Percentiles rank a stretch among this genome's conserved stretches.
These are phyloP conservation scores for Eremomyces bilateralis DNA, from an alignment of 495 filamentous ascomycete species.

Conservation along the genomic window DNA sequence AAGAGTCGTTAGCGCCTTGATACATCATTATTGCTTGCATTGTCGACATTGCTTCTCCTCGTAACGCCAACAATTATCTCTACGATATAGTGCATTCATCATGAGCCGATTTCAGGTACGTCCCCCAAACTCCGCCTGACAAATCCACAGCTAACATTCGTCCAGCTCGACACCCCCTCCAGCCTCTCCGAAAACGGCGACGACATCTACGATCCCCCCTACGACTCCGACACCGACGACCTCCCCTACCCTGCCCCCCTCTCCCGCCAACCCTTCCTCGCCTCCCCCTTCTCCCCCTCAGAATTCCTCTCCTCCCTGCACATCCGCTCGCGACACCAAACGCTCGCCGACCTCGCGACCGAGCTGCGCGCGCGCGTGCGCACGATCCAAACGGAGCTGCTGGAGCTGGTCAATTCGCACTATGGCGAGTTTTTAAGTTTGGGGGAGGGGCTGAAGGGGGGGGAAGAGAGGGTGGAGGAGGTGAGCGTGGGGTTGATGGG, in stretches of 20 bases:
- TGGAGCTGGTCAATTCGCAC: conserved; percentile 85
- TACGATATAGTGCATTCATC: not conserved
- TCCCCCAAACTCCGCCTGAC: not conserved
- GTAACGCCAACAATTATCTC: no score
- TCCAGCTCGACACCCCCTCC: conserved; percentile 4
- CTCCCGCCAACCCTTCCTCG: conserved; percentile 55
- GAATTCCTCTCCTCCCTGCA: conserved; percentile 57
- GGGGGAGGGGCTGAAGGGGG: conserved; percentile 60
- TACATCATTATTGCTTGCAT: no score
- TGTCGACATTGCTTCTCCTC: no score
- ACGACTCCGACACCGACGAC: conserved; percentile 24
- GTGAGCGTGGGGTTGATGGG: conserved; percentile 70
- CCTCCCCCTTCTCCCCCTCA: conserved; percentile 56
- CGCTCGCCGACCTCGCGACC: conserved; percentile 74
- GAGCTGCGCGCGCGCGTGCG: conserved; percentile 62
- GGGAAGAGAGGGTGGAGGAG: conserved; percentile 81
- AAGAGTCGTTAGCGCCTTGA: no score
- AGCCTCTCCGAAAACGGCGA: conserved; percentile 20
- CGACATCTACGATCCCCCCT: conserved; percentile 26
- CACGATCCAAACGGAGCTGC: conserved; percentile 56
- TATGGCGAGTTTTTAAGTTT: conserved; percentile 77
- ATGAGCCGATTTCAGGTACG: not conserved
- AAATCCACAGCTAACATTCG: not conserved
- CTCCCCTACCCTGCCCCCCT: conserved; percentile 73
- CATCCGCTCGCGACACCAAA: conserved; percentile 63